Evolutionary conservation across 2,329 filamentous ascomycete genomes (phyloP).

Genomic region (Aspergillus calidoustus): DNA sequence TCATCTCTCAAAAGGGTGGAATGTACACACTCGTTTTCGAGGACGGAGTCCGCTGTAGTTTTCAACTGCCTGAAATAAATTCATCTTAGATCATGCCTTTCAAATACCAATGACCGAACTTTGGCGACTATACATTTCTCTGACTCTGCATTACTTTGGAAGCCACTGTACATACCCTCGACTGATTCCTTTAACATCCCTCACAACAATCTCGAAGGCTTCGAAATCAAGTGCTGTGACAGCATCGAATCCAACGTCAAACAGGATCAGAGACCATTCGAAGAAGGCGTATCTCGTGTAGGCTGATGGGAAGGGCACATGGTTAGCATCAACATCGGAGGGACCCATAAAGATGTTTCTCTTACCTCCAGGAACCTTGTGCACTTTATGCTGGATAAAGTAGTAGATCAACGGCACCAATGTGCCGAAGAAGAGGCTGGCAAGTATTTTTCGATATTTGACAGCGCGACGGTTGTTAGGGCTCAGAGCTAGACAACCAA

Average conservation of each 20-base stretch:
- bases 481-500: constrained; percentile 86
- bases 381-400: constrained; percentile 98
- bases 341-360: constrained; percentile 1
- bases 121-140: constrained; percentile 56
- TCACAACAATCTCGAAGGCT: constrained; percentile 83
- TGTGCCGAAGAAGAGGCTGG: constrained; percentile 84
- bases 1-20: constrained; percentile 31
- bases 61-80: constrained; percentile 53
- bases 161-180: constrained; percentile 99
- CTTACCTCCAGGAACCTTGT: constrained; percentile 89
- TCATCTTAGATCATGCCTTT: constrained; percentile 41
- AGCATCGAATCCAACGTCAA: constrained; percentile 95
- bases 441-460: constrained; percentile 86
- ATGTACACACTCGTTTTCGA: constrained; percentile 74
- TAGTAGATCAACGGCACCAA: constrained; percentile 91
- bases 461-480: constrained; percentile 81
- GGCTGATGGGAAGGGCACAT: constrained; percentile 58
- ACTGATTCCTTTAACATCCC: constrained; percentile 85
- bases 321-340: constrained; percentile 10
- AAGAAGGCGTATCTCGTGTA: constrained; percentile 98
- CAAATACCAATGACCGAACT: constrained; percentile 43
- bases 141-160: constrained; percentile 71
- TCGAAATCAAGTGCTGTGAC: constrained; percentile 92
- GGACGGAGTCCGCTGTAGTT: constrained; percentile 51
- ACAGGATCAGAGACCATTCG: constrained; percentile 92